phyloP scores from a whole-genome alignment of 2,329 filamentous ascomycete genomes.

The Ceratocystis alfenasii region DNA sequence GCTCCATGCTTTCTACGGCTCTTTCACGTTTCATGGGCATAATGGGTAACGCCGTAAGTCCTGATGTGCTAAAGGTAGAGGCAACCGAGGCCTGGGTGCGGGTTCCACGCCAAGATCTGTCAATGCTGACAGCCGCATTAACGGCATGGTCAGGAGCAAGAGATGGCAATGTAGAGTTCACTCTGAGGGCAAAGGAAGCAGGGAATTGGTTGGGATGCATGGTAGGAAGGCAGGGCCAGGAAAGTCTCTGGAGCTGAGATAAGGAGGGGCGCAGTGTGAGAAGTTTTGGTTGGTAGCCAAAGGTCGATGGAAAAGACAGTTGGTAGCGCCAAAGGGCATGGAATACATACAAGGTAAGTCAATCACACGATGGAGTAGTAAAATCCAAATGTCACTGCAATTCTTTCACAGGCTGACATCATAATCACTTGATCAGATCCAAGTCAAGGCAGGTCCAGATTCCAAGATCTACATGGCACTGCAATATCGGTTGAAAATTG shows the following conservation, averaged over 20 bases:
- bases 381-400: background rate
- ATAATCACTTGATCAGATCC: background rate
- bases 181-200: conserved; percentile 44
- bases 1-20: conserved; percentile 50
- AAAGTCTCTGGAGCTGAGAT: conserved; percentile 35
- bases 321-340: background rate
- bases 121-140: conserved; percentile 50
- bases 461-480: background rate
- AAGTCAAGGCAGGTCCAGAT: background rate
- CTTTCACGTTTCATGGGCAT: conserved; percentile 58
- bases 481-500: background rate
- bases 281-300: background rate
- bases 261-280: background rate
- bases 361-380: background rate
- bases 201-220: conserved; percentile 54
- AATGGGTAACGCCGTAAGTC: conserved; percentile 51
- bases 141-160: conserved; percentile 48
- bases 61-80: conserved; percentile 57
- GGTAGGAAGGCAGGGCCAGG: conserved; percentile 37
- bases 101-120: conserved; percentile 48
- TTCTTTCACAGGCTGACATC: background rate
- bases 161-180: conserved; percentile 35
- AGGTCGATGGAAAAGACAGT: background rate
- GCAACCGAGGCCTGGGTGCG: conserved; percentile 50
- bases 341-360: conserved; percentile 3